Base-by-base conservation (phyloP, 2,329 filamentous ascomycete species). In the Nothophaeocryptopus gaeumannii region DNA sequence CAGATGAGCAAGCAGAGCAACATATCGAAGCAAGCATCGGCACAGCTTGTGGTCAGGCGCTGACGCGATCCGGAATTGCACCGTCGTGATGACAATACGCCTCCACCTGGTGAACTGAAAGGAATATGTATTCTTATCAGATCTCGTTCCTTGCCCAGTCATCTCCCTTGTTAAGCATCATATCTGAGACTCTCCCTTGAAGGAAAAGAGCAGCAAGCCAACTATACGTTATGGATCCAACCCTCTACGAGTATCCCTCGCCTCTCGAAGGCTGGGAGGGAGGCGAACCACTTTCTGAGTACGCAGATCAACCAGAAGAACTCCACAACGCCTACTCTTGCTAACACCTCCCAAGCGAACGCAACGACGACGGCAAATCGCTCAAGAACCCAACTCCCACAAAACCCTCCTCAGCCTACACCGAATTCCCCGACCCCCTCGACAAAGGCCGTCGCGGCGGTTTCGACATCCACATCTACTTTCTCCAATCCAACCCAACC, bases 391-490 rank as follows among this genome's bases (percentile, higher is more conserved):
- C 81, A 0, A 74, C 80, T 30, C 74, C 80, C 0, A 78, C 78
- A 1, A 72, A 79, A 42, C 51, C 36, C 14, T 92, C 87, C 66
- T 71, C 78, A 45, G 81, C 87, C 11, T 95, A 95, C 63, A 76
- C 81, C 12, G 70, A 73, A 32, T 96, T 96, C 60, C 70, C 78
- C 0, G 75, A 79, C 2, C 87, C 89, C 0, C 73, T 95, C 30
- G 75, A 82, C 38, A 87, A 85, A 50, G 82, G 78, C 2, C 67
- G 64, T 2, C 77, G 82, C 5, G 88, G 87, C 33, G 90, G 84
- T 9, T 96, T 96, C 58, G 90, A 96, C 65, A 71, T 95, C 12
- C 90, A 96, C 69, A 84, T 96, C 61, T 96, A 96, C 71, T 88
- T 89, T 69, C 81, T 84, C 26, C 69, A 81, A 63, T 77, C 73